Conservation (phyloP, 306 rosid species). For the Quercus ilex region DNA sequence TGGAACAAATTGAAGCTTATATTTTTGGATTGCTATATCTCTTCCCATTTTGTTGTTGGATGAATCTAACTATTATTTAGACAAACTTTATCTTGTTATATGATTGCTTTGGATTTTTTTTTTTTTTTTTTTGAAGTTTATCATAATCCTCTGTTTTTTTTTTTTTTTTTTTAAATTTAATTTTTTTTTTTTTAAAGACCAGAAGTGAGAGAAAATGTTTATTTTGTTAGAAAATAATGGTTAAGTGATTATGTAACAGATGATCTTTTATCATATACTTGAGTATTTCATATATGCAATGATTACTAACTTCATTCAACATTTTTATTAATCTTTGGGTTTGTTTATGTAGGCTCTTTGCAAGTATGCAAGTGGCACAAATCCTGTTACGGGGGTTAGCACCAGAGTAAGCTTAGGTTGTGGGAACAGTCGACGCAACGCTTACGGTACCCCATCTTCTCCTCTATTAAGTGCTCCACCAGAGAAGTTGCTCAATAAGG, state of each 20-base stretch:
- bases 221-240: too few relatives aligned
- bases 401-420: conserved; percentile 69
- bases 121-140: too few relatives aligned
- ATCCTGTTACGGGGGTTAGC: conserved; percentile 56
- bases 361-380: conserved; percentile 57
- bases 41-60: too few relatives aligned
- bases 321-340: neutral
- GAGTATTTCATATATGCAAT: neutral
- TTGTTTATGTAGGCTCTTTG: conserved; percentile 40
- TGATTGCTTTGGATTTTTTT: too few relatives aligned
- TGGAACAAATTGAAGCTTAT: too few relatives aligned
- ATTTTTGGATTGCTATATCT: too few relatives aligned
- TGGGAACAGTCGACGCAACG: conserved; percentile 80
- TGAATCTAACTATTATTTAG: too few relatives aligned
- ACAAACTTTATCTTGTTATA: too few relatives aligned
- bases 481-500: conserved; percentile 53
- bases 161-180: too few relatives aligned
- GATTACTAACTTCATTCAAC: neutral
- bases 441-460: conserved; percentile 67
- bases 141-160: too few relatives aligned
- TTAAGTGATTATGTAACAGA: neutral
- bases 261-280: neutral
- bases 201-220: too few relatives aligned
- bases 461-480: conserved; percentile 83
- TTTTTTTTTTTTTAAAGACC: too few relatives aligned